These are phyloP conservation scores for Graphilbum fragrans DNA, from an alignment of 2,329 filamentous ascomycete species.

Conservation along the genomic window DNA sequence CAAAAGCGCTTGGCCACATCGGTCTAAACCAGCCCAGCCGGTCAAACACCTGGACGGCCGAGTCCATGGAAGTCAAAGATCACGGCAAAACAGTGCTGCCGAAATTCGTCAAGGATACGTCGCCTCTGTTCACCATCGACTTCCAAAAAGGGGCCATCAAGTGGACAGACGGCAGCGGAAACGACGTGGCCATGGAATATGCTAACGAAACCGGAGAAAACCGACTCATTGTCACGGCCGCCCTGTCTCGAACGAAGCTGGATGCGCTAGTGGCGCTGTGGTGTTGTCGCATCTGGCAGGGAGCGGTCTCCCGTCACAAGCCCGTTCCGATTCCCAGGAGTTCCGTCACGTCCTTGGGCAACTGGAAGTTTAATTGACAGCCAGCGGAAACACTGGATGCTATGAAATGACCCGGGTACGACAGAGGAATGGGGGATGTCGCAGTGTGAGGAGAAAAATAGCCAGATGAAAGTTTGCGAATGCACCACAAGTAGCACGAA, in stretches of 20 bases:
- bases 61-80: neutral
- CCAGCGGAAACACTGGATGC: too few relatives aligned
- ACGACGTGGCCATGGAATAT: neutral
- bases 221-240: neutral
- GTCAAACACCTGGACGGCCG: too few relatives aligned
- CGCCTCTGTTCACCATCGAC: neutral
- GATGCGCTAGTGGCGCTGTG: slow-evolving; percentile 2
- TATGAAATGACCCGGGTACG: too few relatives aligned
- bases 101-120: neutral
- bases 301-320: too few relatives aligned
- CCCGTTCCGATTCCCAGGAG: too few relatives aligned
- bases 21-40: neutral
- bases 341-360: too few relatives aligned
- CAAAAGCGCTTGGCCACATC: neutral
- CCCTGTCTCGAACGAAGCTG: neutral
- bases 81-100: neutral
- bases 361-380: too few relatives aligned
- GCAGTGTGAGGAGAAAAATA: too few relatives aligned
- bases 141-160: neutral
- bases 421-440: too few relatives aligned
- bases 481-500: too few relatives aligned
- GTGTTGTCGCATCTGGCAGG: slow-evolving; percentile 1
- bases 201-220: neutral
- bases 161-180: slow-evolving; percentile 1
- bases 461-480: too few relatives aligned